Evolutionary conservation across 352 stramenopile species (phyloP), one percentile per base, ranked within the genome.

Genomic region (Globisporangium apiculatum): DNA sequence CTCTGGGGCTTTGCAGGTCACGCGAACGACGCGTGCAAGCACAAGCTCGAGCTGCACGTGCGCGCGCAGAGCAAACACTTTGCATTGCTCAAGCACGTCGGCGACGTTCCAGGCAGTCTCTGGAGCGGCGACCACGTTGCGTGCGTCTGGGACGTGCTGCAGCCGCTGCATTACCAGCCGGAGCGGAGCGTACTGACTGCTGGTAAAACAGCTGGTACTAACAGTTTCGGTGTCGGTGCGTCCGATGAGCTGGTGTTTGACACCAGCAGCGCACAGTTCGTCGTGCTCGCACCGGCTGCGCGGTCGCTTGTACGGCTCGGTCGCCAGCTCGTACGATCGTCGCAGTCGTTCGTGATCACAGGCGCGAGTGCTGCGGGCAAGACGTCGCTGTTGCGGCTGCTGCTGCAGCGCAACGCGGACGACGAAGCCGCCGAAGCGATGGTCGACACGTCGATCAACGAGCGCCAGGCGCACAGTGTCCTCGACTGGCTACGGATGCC

Each of bases 1-100:
- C 53, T 82, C 0, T 89, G 75, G 76, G 76, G 74, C 0, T 74
- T 83, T 48, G 37, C 56, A 4, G 74, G 76, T 0, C 79, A 87
- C n/a, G 41, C 86, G 0, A 36, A 37, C 7, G 75, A 84, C 24
- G 14, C 64, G 0, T 55, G 65, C 9, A 71, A 72, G 11, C 61
- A 71, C 24, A 86, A 86, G 31, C 48, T 89, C 11, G 79, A 89
- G 37, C 69, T 68, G 31, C 72, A 69, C 42, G 35, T 87, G 7
- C 71, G 71, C 24, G 48, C 59, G 1, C 66, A 83, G 12, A 55
- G 69, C 14, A 83, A 87, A 47, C 63, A 68, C 7, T 57, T 65
- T 9, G 60, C 56, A 7, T 69, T 79, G 17, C 60, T 71, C 1
- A 76, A 72, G 11, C 65, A 73, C 31, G 48, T 79, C 14, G 48